These are phyloP conservation scores for Hypoxylon sp. DNA, from an alignment of 2,329 filamentous ascomycete species.

Conservation along the genomic window DNA sequence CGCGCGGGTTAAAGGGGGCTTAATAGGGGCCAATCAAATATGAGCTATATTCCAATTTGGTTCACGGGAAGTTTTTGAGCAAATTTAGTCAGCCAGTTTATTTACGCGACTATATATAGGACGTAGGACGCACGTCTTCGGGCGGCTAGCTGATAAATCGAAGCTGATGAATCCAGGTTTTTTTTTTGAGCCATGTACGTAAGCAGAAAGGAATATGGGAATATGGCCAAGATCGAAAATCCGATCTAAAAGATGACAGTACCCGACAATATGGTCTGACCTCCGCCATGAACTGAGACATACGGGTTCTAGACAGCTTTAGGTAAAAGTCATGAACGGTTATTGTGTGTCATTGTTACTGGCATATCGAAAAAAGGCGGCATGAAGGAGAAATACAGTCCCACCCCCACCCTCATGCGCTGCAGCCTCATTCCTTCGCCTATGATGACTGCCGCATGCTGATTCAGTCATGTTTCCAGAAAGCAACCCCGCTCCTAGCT, in stretches of 20 bases:
- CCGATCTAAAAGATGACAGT: constrained; percentile 6
- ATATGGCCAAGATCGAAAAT: not conserved
- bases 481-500: constrained; percentile 18
- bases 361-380: constrained; percentile 21
- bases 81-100: constrained; percentile 29
- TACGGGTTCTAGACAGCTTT: not conserved
- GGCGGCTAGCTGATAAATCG: constrained; percentile 6
- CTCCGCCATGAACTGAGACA: constrained; percentile 2
- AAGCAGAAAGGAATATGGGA: not conserved
- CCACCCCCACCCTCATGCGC: constrained; percentile 30
- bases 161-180: not conserved
- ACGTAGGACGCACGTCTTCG: constrained; percentile 2
- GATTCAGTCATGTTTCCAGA: constrained; percentile 30
- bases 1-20: constrained; percentile 7
- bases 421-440: constrained; percentile 25
- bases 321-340: constrained; percentile 8
- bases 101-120: constrained; percentile 29
- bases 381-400: constrained; percentile 35
- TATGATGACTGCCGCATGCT: constrained; percentile 32
- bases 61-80: constrained; percentile 11
- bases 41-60: constrained; percentile 1
- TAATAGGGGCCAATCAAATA: constrained; percentile 22
- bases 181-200: not conserved
- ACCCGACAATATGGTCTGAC: not conserved
- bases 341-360: constrained; percentile 12